phyloP scores from a whole-genome alignment of 768 basidiomycete species.

The Mycena pura region DNA sequence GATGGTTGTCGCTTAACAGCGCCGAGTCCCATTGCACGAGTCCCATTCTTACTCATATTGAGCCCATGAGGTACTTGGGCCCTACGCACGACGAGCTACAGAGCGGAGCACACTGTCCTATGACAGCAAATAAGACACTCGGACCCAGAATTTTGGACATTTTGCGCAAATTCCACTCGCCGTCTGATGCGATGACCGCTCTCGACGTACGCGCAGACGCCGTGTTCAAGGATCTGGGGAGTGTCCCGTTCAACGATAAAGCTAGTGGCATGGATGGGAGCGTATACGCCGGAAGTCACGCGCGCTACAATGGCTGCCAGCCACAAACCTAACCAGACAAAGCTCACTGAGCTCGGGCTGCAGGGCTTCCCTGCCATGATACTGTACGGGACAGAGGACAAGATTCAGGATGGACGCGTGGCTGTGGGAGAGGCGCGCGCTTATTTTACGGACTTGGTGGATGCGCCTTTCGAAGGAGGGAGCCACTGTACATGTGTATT shows the following conservation, averaged over 20 bases:
- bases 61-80: no score
- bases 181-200: constrained; percentile 13
- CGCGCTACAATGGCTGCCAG: neutral
- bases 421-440: constrained; percentile 10
- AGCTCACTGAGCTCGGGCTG: constrained; percentile 4
- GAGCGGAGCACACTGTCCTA: constrained; percentile 12
- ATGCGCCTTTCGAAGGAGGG: constrained; percentile 14
- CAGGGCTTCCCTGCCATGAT: constrained; percentile 23
- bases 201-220: constrained; percentile 9
- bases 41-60: no score
- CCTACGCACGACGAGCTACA: no score
- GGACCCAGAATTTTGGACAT: constrained; percentile 4
- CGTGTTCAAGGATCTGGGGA: constrained; percentile 1
- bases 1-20: no score
- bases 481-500: constrained; percentile 24
- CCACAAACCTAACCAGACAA: constrained; percentile 12
- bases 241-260: constrained; percentile 11
- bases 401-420: constrained; percentile 12
- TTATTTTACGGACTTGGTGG: constrained; percentile 20
- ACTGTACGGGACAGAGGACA: constrained; percentile 21
- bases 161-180: neutral
- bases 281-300: neutral
- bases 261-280: constrained; percentile 17
- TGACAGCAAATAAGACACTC: constrained; percentile 1
- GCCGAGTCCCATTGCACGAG: no score